A percentile compares a stretch with the other conserved stretches of the same genome.
Evolutionary conservation across 176 grass and related monocot species (phyloP).

Genomic region (Carex kokanica): DNA sequence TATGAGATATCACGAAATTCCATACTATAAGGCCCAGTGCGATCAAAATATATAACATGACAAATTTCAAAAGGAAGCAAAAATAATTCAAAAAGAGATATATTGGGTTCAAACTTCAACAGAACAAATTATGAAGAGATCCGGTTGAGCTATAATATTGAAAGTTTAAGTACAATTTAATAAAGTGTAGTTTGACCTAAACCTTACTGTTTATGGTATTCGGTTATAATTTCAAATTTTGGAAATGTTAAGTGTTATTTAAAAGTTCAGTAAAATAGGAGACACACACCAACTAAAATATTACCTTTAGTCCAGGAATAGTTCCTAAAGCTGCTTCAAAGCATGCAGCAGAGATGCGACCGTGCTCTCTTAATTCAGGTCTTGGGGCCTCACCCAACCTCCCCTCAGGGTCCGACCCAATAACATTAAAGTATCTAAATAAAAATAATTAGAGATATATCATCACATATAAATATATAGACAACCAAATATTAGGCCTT

Average conservation of each 20-base stretch:
- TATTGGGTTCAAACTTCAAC: not conserved
- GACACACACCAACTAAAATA: not conserved
- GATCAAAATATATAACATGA: not conserved
- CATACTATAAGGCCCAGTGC: not conserved
- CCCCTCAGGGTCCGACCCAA: constrained; percentile 88
- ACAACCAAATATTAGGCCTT: not conserved
- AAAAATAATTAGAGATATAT: constrained; percentile 7
- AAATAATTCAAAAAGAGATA: not conserved
- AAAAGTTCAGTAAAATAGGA: not conserved
- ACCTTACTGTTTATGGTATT: not conserved
- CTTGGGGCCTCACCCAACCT: constrained; percentile 88
- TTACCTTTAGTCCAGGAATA: constrained; percentile 77
- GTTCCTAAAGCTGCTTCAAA: constrained; percentile 72
- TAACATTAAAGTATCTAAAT: constrained; percentile 91
- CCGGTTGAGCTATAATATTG: not conserved
- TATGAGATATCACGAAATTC: not conserved
- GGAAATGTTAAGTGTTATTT: not conserved
- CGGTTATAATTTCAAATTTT: not conserved
- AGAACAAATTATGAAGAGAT: not conserved
- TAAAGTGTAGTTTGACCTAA: not conserved
- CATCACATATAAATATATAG: not conserved
- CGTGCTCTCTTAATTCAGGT: constrained; percentile 83
- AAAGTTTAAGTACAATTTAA: not conserved
- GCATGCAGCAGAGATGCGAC: constrained; percentile 85
- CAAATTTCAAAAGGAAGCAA: not conserved